Evolutionary conservation across 768 basidiomycete genomes (phyloP).

Genomic region (Leccinum fibrillosum): DNA sequence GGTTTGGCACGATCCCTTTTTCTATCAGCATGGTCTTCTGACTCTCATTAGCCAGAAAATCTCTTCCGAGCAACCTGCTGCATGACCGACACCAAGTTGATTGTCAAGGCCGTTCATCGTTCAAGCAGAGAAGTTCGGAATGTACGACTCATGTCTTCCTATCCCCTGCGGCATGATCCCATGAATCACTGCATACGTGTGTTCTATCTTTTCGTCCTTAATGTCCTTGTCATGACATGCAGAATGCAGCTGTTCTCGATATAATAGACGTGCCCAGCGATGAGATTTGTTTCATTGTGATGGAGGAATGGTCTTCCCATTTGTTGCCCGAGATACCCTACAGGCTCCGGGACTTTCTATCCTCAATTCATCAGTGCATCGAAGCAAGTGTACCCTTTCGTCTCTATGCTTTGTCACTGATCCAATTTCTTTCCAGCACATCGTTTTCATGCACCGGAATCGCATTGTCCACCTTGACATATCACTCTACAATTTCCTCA

Average conservation of each 20-base stretch:
- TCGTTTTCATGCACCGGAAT: constrained; percentile 66
- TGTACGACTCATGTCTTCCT: constrained; percentile 52
- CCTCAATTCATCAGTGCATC: constrained; percentile 61
- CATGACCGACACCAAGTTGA: constrained; percentile 48
- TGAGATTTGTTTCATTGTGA: constrained; percentile 62
- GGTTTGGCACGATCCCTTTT: constrained; percentile 37
- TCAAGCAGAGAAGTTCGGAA: constrained; percentile 61
- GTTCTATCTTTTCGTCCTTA: constrained; percentile 25
- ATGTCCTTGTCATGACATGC: constrained; percentile 6
- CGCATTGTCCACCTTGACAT: constrained; percentile 70
- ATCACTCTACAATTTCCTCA: constrained; percentile 64
- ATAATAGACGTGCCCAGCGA: constrained; percentile 54
- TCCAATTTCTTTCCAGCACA: constrained; percentile 43
- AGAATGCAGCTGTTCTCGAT: constrained; percentile 56
- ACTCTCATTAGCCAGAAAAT: constrained; percentile 55
- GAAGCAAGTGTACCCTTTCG: constrained; percentile 43
- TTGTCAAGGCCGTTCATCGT: constrained; percentile 68
- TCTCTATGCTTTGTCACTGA: background rate
- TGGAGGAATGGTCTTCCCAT: constrained; percentile 78
- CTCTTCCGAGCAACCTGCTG: constrained; percentile 64
- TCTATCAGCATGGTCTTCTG: constrained; percentile 2
- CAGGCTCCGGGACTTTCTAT: constrained; percentile 51
- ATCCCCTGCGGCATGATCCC: constrained; percentile 51
- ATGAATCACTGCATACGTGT: constrained; percentile 78
- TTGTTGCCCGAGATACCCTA: constrained; percentile 50